These are phyloP conservation scores for Fraxinus latifolia DNA, from an alignment of 305 asterid species.

Conservation along the genomic window DNA sequence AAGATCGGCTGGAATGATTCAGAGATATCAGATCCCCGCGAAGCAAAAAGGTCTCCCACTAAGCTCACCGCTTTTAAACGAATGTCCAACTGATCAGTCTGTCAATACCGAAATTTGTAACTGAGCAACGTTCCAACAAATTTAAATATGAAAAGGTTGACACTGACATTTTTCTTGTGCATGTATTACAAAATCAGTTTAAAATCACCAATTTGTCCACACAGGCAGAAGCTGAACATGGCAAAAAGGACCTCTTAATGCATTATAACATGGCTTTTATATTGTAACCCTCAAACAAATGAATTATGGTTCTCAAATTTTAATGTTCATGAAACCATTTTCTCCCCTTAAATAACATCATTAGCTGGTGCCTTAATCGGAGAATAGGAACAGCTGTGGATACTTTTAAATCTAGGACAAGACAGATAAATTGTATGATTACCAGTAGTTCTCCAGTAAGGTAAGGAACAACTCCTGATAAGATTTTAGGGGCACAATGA, in stretches of 20 bases:
- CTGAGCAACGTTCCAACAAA: slow-evolving; percentile 26
- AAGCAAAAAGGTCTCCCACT: slow-evolving; percentile 84
- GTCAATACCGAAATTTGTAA: slow-evolving; percentile 36
- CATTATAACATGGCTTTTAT: slow-evolving; percentile 14
- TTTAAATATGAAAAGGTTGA: background rate
- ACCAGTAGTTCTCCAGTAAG: slow-evolving; percentile 97
- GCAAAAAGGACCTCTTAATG: slow-evolving; percentile 15
- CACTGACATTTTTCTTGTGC: slow-evolving; percentile 5
- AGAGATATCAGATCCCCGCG: slow-evolving; percentile 62
- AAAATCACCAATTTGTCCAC: slow-evolving; percentile 14
- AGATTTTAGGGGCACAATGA: slow-evolving; percentile 76
- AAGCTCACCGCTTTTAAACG: slow-evolving; percentile 84
- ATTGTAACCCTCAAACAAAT: slow-evolving; percentile 5
- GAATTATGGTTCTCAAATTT: slow-evolving; percentile 7
- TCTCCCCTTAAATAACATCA: slow-evolving; percentile 19
- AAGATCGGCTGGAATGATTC: slow-evolving; percentile 77
- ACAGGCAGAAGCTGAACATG: slow-evolving; percentile 10
- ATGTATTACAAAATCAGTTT: background rate
- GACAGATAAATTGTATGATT: slow-evolving; percentile 25
- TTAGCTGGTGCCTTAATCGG: slow-evolving; percentile 2
- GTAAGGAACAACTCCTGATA: slow-evolving; percentile 88
- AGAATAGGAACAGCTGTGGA: slow-evolving; percentile 3
- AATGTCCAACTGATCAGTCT: slow-evolving; percentile 81
- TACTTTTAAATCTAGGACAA: slow-evolving; percentile 4
- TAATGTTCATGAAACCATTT: slow-evolving; percentile 8